Evolutionary conservation across 1,284 basidiomycete genomes (phyloP).

Genomic region (Pseudozyma hubeiensis): DNA sequence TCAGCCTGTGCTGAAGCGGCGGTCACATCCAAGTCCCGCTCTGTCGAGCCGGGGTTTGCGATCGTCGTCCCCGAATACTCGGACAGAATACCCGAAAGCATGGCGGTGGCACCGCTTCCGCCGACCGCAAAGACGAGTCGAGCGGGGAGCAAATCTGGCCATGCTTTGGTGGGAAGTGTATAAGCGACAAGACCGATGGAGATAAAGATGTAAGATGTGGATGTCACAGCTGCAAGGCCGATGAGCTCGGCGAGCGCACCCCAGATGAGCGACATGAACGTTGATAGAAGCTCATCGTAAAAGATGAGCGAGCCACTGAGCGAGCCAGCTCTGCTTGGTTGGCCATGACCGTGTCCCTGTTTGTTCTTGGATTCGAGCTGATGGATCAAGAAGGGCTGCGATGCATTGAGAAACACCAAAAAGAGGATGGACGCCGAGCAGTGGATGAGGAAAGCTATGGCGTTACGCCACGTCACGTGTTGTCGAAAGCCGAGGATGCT

Average conservation of each 20-base stretch:
- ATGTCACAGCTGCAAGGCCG: constrained; percentile 43
- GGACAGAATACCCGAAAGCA: constrained; percentile 49
- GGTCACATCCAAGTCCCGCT: constrained; percentile 2
- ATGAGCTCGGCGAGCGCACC: constrained; percentile 49
- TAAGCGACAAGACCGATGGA: constrained; percentile 41
- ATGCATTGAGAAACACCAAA: constrained; percentile 55
- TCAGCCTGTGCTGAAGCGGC: constrained; percentile 1
- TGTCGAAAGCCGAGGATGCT: constrained; percentile 37
- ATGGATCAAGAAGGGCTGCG: constrained; percentile 57
- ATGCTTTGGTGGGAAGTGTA: constrained; percentile 45
- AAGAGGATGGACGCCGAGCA: constrained; percentile 55
- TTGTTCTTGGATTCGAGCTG: constrained; percentile 33
- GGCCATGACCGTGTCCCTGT: neutral
- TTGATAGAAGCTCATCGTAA: constrained; percentile 56
- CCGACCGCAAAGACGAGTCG: constrained; percentile 57
- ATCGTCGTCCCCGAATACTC: constrained; percentile 22
- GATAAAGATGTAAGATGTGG: constrained; percentile 47
- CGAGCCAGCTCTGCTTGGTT: constrained; percentile 40
- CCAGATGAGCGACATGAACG: constrained; percentile 50
- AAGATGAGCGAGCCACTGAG: constrained; percentile 59
- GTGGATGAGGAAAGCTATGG: constrained; percentile 46
- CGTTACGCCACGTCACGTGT: constrained; percentile 40
- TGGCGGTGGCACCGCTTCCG: constrained; percentile 51
- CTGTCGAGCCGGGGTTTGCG: neutral
- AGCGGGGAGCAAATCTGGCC: constrained; percentile 51